Base-by-base conservation (phyloP, 2,329 filamentous ascomycete species). In the Monilinia fructigena region DNA sequence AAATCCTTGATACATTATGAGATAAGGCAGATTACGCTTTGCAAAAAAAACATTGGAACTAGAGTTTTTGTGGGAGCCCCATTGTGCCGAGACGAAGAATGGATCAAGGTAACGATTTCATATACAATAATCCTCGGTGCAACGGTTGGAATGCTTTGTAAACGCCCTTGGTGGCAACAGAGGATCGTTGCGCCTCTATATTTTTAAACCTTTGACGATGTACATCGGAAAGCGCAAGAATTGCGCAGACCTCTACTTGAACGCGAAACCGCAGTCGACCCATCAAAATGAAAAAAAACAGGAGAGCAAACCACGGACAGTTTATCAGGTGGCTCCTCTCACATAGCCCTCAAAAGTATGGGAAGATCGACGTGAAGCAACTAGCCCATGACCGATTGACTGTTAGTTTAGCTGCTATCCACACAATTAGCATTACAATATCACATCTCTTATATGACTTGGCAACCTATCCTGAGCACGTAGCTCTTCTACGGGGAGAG, bases 341-440 rank as follows among this genome's bases (percentile, higher is more conserved):
- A 47, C 50, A 64, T 38, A 56, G 52, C 11, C 38, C 50, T 4
- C 38, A 45, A 2, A 64, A 64, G 11, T 8, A 5, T 26, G 52
- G 40, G 18, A 56, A 45, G 12, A 26, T 48, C 1, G 52, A 64
- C 48, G 26, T 64, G 38, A 45, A 56, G 31, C 50, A 64, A 47
- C 26, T 55, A 8, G 62, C 62, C 7, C 50, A 47, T 45, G 52
- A 64, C 26, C 62, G 56, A 38, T 56, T 64, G 20, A 56, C 40
- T 18, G 62, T 64, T 18, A 64, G 62, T 28, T 48, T 64, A 35
- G 62, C 62, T 31, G 62, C 62, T 42, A 64, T 64, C 48, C 81
- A 84, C 67, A 83, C 82, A 0, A 84, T 81, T 0, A 80, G 80
- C 0, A 69, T 80, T 42, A 77, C 80, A 0, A 70, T 80, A 0